These are phyloP conservation scores for Alternaria brassicicola DNA, from an alignment of 2,329 filamentous ascomycete genomes.

Conservation along the genomic window DNA sequence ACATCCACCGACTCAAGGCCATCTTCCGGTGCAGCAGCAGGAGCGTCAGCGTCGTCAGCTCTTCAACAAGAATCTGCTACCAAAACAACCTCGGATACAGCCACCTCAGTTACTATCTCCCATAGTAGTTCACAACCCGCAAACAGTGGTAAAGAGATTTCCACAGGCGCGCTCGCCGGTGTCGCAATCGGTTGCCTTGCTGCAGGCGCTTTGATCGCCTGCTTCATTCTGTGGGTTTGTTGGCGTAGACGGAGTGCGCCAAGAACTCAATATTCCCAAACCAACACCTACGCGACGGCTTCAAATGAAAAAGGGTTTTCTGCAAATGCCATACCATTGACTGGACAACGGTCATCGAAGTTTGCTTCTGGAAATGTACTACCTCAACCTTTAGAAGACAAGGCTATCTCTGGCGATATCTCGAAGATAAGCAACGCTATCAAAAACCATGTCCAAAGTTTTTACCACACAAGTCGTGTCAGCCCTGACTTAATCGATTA, in stretches of 20 bases:
- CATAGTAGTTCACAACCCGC: neutral
- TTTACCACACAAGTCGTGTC: conserved; percentile 36
- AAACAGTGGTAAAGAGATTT: conserved; percentile 5
- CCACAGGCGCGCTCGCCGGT: conserved; percentile 39
- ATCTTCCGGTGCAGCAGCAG: neutral
- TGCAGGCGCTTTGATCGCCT: conserved; percentile 36
- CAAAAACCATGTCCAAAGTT: conserved; percentile 48
- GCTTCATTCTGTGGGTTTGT: conserved; percentile 28
- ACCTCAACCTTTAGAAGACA: conserved; percentile 45
- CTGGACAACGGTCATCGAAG: conserved; percentile 12
- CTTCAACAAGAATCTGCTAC: neutral
- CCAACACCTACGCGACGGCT: conserved; percentile 19
- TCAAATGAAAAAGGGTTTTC: conserved; percentile 27
- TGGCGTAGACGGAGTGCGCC: conserved; percentile 18
- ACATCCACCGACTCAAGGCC: fast-evolving
- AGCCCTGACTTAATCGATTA: conserved; percentile 30
- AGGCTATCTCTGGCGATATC: conserved; percentile 38
- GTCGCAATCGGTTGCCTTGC: conserved; percentile 47
- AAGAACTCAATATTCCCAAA: neutral
- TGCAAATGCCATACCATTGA: conserved; percentile 16
- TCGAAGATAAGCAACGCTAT: conserved; percentile 43
- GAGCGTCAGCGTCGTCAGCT: neutral
- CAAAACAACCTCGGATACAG: neutral
- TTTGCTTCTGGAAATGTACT: conserved; percentile 21
- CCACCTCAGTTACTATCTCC: neutral